phyloP scores from a whole-genome alignment of 2,329 filamentous ascomycete genomes.

The Lecanicillium sp. region DNA sequence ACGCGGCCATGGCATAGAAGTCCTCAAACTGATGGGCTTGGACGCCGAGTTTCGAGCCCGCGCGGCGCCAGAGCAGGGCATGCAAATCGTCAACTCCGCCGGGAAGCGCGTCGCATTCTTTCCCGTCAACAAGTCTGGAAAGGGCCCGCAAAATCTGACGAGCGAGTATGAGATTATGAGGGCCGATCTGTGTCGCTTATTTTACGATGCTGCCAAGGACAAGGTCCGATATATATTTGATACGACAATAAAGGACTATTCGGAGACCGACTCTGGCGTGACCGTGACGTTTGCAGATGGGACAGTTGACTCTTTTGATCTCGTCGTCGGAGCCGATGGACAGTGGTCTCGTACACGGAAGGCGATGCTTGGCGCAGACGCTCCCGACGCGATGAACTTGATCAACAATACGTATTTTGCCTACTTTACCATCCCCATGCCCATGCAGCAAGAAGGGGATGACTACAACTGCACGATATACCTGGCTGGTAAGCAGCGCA shows the following conservation, averaged over 20 bases:
- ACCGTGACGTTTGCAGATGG: constrained; percentile 34
- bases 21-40: constrained; percentile 43
- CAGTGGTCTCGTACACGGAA: constrained; percentile 39
- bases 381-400: constrained; percentile 15
- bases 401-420: constrained; percentile 16
- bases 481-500: constrained; percentile 23
- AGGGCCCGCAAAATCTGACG: constrained; percentile 27
- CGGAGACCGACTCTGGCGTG: constrained; percentile 24
- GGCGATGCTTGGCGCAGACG: constrained; percentile 24
- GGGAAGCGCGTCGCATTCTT: constrained; percentile 31
- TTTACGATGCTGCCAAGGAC: constrained; percentile 26
- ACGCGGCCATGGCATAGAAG: constrained; percentile 39
- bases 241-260: constrained; percentile 15
- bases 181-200: constrained; percentile 36
- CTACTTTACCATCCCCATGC: constrained; percentile 24
- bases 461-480: constrained; percentile 26
- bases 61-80: constrained; percentile 36
- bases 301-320: constrained; percentile 33
- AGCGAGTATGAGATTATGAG: constrained; percentile 48
- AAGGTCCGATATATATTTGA: constrained; percentile 22
- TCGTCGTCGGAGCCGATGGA: constrained; percentile 49
- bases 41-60: constrained; percentile 31
- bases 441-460: constrained; percentile 16
- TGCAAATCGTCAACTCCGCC: constrained; percentile 31
- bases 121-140: constrained; percentile 18